These are phyloP conservation scores for Rhodosporidiobolus sp. DNA, from an alignment of 768 basidiomycete genomes.

Conservation along the genomic window DNA sequence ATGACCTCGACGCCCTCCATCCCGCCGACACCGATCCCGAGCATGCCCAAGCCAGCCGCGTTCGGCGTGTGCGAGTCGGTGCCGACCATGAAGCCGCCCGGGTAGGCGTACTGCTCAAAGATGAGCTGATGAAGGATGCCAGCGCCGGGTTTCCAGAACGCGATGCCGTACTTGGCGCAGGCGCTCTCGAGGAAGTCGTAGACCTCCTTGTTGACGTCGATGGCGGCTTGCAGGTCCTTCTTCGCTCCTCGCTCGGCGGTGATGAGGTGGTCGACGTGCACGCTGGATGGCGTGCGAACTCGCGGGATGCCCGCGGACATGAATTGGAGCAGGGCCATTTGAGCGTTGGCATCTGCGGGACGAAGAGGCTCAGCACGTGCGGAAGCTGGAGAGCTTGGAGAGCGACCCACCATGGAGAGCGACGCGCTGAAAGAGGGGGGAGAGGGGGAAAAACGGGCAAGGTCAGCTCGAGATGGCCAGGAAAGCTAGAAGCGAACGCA, in stretches of 20 bases:
- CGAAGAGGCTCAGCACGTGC: no score
- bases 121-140: constrained; percentile 78
- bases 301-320: constrained; percentile 99
- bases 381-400: no score
- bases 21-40: constrained; percentile 98
- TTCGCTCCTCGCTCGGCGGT: constrained; percentile 92
- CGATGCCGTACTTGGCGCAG: constrained; percentile 90
- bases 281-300: constrained; percentile 93
- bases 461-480: neutral
- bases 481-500: constrained; percentile 52
- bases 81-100: constrained; percentile 98
- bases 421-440: no score
- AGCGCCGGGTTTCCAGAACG: constrained; percentile 98
- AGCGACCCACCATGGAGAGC: constrained; percentile 48
- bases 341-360: constrained; percentile 51
- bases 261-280: constrained; percentile 98
- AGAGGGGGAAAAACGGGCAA: constrained; percentile 18
- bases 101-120: constrained; percentile 98
- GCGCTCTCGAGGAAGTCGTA: constrained; percentile 98
- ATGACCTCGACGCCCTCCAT: constrained; percentile 99
- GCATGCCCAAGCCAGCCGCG: constrained; percentile 97
- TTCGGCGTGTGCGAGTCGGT: constrained; percentile 99
- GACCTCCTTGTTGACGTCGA: constrained; percentile 93
- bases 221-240: constrained; percentile 87
- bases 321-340: constrained; percentile 99